A percentile compares a stretch with the other conserved stretches of the same genome.
phyloP scores from a whole-genome alignment of 176 grass and related monocot species.

The Chloris gayana region DNA sequence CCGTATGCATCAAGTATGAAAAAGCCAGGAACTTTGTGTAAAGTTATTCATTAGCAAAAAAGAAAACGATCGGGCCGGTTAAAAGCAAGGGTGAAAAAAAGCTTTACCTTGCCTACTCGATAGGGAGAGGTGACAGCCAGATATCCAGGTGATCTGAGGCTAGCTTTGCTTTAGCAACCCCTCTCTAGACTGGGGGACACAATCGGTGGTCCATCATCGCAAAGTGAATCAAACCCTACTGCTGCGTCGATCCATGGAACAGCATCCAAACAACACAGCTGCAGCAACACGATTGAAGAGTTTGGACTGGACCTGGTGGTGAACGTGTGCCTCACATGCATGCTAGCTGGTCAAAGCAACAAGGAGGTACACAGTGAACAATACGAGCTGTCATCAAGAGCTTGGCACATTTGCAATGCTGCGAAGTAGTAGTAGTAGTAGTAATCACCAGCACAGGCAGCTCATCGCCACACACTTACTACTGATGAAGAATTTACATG shows the following conservation, averaged over 20 bases:
- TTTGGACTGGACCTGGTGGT: conserved; percentile 43
- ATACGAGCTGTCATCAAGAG: background rate
- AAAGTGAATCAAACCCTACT: conserved; percentile 8
- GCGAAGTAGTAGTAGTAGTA: too few species aligned
- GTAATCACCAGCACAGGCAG: background rate
- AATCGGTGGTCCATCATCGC: conserved; percentile 17
- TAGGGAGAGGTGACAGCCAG: background rate
- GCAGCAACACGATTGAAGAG: conserved; percentile 37
- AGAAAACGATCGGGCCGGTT: background rate
- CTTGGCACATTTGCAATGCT: too few species aligned
- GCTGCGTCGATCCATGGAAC: conserved; percentile 1
- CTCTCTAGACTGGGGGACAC: conserved; percentile 6
- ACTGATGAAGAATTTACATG: too few species aligned
- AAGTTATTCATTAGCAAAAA: too few species aligned
- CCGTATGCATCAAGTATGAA: too few species aligned
- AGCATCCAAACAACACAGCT: conserved; percentile 28
- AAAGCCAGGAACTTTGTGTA: too few species aligned
- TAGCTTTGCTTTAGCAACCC: background rate
- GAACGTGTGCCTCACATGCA: conserved; percentile 34
- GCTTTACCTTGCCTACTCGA: background rate
- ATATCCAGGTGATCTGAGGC: conserved; percentile 21
- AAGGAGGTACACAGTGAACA: background rate
- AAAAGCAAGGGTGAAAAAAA: background rate
- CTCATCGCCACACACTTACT: too few species aligned
- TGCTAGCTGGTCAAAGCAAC: conserved; percentile 26